These are phyloP conservation scores for Raddia distichophylla DNA, from an alignment of 176 grass and related monocot species.

Conservation along the genomic window DNA sequence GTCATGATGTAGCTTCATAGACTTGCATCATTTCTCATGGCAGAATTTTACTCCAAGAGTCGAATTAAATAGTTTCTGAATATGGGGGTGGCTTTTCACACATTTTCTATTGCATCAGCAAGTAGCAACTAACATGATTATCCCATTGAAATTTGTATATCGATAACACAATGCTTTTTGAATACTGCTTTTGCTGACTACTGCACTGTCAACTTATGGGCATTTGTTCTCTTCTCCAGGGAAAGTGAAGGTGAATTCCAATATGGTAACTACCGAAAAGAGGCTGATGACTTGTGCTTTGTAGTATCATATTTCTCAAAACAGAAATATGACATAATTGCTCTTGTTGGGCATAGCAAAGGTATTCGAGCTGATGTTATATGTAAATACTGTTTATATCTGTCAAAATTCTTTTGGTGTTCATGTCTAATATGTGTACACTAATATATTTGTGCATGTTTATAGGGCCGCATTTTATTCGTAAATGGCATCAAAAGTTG, in stretches of 20 bases:
- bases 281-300: constrained; percentile 68
- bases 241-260: constrained; percentile 81
- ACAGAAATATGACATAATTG: constrained; percentile 66
- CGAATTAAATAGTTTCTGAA: not conserved
- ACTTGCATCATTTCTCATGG: not conserved
- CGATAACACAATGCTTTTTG: not conserved
- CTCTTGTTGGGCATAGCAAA: constrained; percentile 95
- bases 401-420: not conserved
- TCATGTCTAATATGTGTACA: not conserved
- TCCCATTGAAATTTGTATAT: not conserved
- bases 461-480: not conserved
- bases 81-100: not conserved
- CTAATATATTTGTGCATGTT: not conserved
- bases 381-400: constrained; percentile 20
- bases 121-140: not conserved
- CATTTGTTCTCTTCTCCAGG: constrained; percentile 44
- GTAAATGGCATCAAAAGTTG: constrained; percentile 8
- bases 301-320: constrained; percentile 67
- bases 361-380: constrained; percentile 40
- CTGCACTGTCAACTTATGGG: not conserved
- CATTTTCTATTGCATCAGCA: not conserved
- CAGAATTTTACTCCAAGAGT: not conserved
- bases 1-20: not conserved
- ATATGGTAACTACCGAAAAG: constrained; percentile 83
- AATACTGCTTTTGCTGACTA: not conserved